A percentile compares a stretch with the other conserved stretches of the same genome.
Evolutionary conservation across 805 yeast genomes (phyloP).

Genomic region (Suhomyces kilbournensis): DNA sequence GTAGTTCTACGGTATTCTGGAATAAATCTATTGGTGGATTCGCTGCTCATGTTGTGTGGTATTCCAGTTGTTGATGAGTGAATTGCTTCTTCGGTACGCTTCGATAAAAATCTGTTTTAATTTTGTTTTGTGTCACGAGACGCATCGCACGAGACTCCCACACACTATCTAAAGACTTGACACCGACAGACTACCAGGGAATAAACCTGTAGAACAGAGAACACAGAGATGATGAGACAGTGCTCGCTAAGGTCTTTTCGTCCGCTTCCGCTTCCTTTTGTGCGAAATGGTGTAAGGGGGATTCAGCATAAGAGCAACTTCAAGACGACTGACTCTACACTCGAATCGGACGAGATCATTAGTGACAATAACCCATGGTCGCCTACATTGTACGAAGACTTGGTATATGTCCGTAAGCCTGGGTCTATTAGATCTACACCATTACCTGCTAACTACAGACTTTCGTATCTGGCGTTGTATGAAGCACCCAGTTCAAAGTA

Average conservation of each 20-base stretch:
- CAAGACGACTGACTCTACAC: conserved; percentile 29
- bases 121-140: background rate
- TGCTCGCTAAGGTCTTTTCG: background rate
- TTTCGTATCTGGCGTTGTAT: conserved; percentile 62
- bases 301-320: conserved; percentile 17
- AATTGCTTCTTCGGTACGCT: background rate
- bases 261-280: background rate
- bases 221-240: background rate
- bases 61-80: background rate
- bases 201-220: background rate
- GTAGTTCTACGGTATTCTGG: conserved; percentile 98
- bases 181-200: background rate
- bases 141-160: background rate
- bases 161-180: no score
- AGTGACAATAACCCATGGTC: conserved; percentile 46
- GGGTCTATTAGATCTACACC: conserved; percentile 39
- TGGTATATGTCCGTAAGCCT: conserved; percentile 41
- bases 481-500: conserved; percentile 61
- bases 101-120: background rate
- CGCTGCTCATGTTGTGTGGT: conserved; percentile 58
- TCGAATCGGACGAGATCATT: conserved; percentile 41
- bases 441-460: conserved; percentile 50
- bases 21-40: conserved; percentile 76
- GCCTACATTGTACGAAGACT: conserved; percentile 43
- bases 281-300: conserved; percentile 1